These are phyloP conservation scores for Candida oleophila DNA, from an alignment of 805 yeast species.

Conservation along the genomic window DNA sequence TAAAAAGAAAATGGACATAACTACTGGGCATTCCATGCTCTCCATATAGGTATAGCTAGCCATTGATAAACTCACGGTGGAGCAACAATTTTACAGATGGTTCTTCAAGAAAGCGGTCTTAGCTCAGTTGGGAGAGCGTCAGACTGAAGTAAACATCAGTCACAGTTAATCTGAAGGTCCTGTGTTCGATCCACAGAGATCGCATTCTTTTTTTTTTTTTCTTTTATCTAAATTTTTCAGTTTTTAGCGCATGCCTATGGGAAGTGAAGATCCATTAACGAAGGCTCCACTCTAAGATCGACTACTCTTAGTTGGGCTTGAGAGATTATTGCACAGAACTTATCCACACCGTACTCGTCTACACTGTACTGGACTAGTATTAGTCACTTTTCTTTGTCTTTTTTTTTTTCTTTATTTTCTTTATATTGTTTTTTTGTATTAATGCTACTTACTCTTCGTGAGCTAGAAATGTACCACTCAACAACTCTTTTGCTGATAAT, in stretches of 20 bases:
- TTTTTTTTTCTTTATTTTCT: constrained; percentile 10
- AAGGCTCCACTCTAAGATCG: too few species aligned
- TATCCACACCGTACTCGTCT: too few species aligned
- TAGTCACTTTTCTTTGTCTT: too few species aligned
- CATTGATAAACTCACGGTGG: background rate
- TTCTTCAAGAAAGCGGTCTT: constrained; percentile 14
- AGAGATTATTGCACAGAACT: too few species aligned
- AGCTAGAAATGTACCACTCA: constrained; percentile 24
- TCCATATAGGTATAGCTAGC: too few species aligned
- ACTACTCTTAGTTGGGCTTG: too few species aligned
- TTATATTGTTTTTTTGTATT: background rate
- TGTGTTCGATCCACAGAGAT: constrained; percentile 30
- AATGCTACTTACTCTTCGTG: constrained; percentile 1
- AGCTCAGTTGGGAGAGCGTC: constrained; percentile 22
- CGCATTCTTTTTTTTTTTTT: constrained; percentile 17
- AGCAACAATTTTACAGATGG: background rate
- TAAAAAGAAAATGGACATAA: too few species aligned
- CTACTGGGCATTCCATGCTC: too few species aligned
- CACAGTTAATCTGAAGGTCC: constrained; percentile 27
- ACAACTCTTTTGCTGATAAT: constrained; percentile 21
- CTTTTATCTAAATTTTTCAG: background rate
- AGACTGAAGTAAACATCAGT: constrained; percentile 15
- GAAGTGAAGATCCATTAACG: too few species aligned
- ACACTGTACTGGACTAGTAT: too few species aligned
- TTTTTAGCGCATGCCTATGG: too few species aligned